Percentiles rank a stretch among this genome's conserved stretches.
These are phyloP conservation scores for Botrytis paeoniae DNA, from an alignment of 2,329 filamentous ascomycete species.

Conservation along the genomic window DNA sequence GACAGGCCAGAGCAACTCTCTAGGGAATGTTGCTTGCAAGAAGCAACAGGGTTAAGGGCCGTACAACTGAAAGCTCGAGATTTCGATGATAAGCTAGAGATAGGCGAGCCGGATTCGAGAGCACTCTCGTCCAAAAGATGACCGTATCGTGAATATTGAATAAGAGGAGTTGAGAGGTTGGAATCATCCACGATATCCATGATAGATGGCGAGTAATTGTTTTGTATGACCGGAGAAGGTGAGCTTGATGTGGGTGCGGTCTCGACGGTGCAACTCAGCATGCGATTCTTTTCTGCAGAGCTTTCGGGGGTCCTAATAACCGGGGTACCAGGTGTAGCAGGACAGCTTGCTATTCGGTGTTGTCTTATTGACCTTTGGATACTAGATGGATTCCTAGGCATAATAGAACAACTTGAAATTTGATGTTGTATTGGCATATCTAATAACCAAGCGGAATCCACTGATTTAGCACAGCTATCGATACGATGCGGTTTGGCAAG, in stretches of 20 bases:
- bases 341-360: constrained; percentile 10
- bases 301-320: background rate
- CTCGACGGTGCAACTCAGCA: constrained; percentile 6
- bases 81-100: background rate
- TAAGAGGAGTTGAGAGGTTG: background rate
- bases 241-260: background rate
- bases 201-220: background rate
- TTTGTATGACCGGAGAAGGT: background rate
- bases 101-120: background rate
- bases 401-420: constrained; percentile 7
- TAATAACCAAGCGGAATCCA: background rate
- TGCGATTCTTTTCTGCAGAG: background rate
- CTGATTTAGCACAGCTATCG: background rate
- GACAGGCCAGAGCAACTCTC: background rate
- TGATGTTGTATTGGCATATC: constrained; percentile 10
- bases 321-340: background rate
- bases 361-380: background rate
- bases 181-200: background rate
- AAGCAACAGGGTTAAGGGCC: background rate
- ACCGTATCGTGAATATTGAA: background rate
- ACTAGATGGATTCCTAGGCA: background rate
- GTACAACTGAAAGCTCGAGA: constrained; percentile 3
- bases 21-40: background rate
- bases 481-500: background rate
- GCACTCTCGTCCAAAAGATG: background rate